Conservation (phyloP, 169 alveolate genomes). For the Plasmodium relictum region DNA sequence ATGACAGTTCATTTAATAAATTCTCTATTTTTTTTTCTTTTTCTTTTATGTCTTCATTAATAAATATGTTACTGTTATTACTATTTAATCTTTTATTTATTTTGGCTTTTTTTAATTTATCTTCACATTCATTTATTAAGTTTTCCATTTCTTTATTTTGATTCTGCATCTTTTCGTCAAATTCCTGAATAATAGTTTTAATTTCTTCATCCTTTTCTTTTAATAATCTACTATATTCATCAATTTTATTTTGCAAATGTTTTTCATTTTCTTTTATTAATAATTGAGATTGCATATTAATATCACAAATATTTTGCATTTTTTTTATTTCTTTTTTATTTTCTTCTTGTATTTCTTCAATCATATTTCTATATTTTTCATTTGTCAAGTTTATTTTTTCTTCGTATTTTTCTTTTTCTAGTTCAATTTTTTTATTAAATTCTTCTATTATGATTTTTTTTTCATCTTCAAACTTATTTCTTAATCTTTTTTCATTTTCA, state of each 20-base stretch:
- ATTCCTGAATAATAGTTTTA: constrained; percentile 12
- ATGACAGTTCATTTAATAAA: constrained; percentile 5
- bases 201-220: constrained; percentile 51
- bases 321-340: constrained; percentile 12
- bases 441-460: not conserved
- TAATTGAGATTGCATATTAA: constrained; percentile 6
- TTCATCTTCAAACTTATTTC: constrained; percentile 9
- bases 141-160: constrained; percentile 60
- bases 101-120: constrained; percentile 23
- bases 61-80: not conserved
- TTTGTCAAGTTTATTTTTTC: constrained; percentile 13
- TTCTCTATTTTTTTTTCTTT: constrained; percentile 7
- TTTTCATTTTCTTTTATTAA: constrained; percentile 27
- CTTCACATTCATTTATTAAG: constrained; percentile 44
- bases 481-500: constrained; percentile 1
- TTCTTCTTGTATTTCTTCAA: constrained; percentile 23
- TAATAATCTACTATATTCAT: constrained; percentile 25
- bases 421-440: not conserved
- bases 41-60: not conserved
- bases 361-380: not conserved
- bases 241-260: constrained; percentile 8
- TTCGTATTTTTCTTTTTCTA: not conserved
- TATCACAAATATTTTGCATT: constrained; percentile 8
- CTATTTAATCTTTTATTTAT: not conserved
- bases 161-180: constrained; percentile 22